Evolutionary conservation across 768 basidiomycete species (phyloP).

Genomic region (Kwoniella mangroviensis): DNA sequence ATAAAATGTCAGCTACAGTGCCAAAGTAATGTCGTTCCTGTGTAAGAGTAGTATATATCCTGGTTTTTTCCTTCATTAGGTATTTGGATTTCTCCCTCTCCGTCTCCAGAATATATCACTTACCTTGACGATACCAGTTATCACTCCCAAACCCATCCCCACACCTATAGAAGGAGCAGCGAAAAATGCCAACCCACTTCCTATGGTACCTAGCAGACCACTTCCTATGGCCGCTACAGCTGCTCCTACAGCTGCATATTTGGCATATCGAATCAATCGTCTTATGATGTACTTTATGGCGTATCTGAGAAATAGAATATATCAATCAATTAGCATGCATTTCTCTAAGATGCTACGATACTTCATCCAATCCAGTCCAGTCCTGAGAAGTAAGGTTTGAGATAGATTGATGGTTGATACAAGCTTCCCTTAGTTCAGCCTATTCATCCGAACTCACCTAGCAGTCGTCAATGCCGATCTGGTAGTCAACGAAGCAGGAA

Average conservation of each 20-base stretch:
- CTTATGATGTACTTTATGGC: conserved; percentile 42
- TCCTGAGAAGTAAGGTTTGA: no score
- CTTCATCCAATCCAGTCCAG: no score
- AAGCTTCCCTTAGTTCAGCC: background rate
- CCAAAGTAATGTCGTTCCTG: no score
- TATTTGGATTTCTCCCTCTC: no score
- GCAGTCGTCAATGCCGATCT: conserved; percentile 43
- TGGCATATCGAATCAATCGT: conserved; percentile 47
- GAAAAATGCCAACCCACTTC: conserved; percentile 50
- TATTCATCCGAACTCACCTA: conserved; percentile 29
- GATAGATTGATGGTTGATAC: no score
- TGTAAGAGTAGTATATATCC: no score
- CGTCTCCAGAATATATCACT: background rate
- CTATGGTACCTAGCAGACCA: conserved; percentile 43
- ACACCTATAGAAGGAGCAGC: conserved; percentile 45
- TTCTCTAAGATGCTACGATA: no score
- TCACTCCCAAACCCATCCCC: conserved; percentile 46
- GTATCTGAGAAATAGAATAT: conserved; percentile 34
- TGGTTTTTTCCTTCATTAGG: no score
- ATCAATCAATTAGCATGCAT: background rate
- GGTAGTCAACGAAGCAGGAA: conserved; percentile 38
- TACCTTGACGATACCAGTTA: conserved; percentile 46
- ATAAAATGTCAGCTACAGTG: background rate
- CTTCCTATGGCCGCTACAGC: conserved; percentile 41
- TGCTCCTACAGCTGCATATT: conserved; percentile 48